A percentile compares a stretch with the other conserved stretches of the same genome.
Conservation (phyloP, 805 yeast species). For the Phaffomyces thermotolerans region DNA sequence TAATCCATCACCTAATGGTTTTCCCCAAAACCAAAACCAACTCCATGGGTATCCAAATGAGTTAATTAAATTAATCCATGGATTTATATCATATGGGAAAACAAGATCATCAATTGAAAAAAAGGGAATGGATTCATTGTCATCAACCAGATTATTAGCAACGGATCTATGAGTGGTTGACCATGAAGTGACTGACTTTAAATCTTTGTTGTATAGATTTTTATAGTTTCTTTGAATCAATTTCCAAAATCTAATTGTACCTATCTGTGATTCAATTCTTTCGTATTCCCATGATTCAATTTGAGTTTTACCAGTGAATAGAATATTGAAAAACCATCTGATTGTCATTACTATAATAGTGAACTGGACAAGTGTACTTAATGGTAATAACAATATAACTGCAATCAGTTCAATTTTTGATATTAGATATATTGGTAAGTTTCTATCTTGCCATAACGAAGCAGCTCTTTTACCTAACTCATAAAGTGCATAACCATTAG, state of each 20-base stretch:
- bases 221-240: conserved; percentile 39
- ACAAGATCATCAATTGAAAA: conserved; percentile 57
- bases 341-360: conserved; percentile 52
- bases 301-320: conserved; percentile 69
- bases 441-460: conserved; percentile 39
- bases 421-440: conserved; percentile 51
- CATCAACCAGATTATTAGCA: conserved; percentile 3
- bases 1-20: conserved; percentile 54
- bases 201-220: conserved; percentile 17
- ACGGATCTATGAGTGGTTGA: conserved; percentile 11
- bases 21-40: conserved; percentile 72
- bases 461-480: conserved; percentile 35
- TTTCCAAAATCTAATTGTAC: conserved; percentile 46
- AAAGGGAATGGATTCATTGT: conserved; percentile 9
- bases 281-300: conserved; percentile 93
- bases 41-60: conserved; percentile 53
- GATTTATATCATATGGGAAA: conserved; percentile 79
- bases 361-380: conserved; percentile 51
- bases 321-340: conserved; percentile 51
- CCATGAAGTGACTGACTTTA: conserved; percentile 17
- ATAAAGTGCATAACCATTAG: conserved; percentile 40
- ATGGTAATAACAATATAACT: conserved; percentile 46
- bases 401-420: conserved; percentile 45
- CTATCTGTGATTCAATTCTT: conserved; percentile 60
- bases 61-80: conserved; percentile 43